Evolutionary conservation across 345 rosid species (phyloP).

Genomic region (Erodium maritimum): DNA sequence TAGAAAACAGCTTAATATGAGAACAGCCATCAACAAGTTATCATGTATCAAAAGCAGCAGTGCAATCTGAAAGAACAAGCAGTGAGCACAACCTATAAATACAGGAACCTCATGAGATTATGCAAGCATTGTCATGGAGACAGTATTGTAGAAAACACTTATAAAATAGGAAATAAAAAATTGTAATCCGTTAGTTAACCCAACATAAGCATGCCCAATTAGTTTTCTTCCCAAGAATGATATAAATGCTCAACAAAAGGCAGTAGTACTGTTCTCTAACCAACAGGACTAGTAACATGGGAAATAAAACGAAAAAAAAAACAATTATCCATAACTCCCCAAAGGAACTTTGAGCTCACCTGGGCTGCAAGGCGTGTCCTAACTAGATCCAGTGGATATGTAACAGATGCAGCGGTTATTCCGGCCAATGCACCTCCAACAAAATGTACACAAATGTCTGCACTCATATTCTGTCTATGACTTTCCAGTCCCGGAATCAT

Average conservation of each 20-base stretch:
- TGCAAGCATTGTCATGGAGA: too few relatives aligned
- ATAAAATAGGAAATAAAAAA: too few relatives aligned
- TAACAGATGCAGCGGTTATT: constrained; percentile 88
- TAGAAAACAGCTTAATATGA: too few relatives aligned
- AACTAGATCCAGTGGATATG: constrained; percentile 96
- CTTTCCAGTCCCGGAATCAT: constrained; percentile 40
- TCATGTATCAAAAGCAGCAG: too few relatives aligned
- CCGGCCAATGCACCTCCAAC: constrained; percentile 88
- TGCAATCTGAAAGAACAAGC: too few relatives aligned
- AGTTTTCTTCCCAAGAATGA: background rate
- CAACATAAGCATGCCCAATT: too few relatives aligned
- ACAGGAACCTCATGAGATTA: too few relatives aligned
- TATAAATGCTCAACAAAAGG: background rate
- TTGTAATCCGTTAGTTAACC: too few relatives aligned
- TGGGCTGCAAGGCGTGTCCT: constrained; percentile 95
- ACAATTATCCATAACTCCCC: background rate
- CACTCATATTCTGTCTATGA: constrained; percentile 29
- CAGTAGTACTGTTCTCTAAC: background rate
- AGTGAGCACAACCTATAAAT: too few relatives aligned
- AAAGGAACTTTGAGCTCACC: constrained; percentile 30
- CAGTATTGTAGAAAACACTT: too few relatives aligned
- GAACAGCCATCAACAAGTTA: too few relatives aligned
- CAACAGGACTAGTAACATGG: background rate
- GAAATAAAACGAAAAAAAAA: background rate
- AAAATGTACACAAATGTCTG: constrained; percentile 59